Base-by-base conservation (phyloP, 1,284 basidiomycete genomes). In the Vanrija humicola region DNA sequence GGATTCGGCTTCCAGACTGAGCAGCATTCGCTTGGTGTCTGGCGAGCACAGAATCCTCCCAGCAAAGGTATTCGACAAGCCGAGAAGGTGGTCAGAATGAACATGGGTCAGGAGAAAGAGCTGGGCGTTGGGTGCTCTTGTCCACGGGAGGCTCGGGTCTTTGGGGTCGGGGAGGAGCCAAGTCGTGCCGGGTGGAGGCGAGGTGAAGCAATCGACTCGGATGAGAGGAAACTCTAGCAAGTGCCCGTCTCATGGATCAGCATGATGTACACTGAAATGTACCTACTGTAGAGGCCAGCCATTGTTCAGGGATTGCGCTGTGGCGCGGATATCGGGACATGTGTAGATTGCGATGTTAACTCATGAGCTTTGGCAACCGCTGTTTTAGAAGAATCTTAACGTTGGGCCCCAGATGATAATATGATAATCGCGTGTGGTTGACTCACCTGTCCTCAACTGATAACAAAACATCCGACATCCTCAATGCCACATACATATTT, bases 1-100 rank as follows among this genome's bases (percentile, higher is more conserved):
- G 15, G 74, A 74, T 57, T 84, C 86, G 0, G 84, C 80, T 66
- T 93, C 88, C 61, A 89, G 84, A 46, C 82, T 79, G 19, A 92
- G 74, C 1, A 93, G 77, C 86, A 92, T 90, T 52, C 86, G 81
- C 73, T 90, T 92, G 12, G 90, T 84, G 70, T 90, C 88, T 10
- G 77, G 73, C 0, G 89, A 89, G 72, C 90, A 93, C 48, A 89
- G 72, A 12, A 93, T 82, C 3, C 77, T 80, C 14, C 74, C 72
- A 0, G 67, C 70, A 48, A 72, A 74, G 6, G 58, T 28, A 25
- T 63, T 51, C 6, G 56, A 52, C 10, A 76, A 61, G 2, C 75
- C 75, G 4, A 57, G 23, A 2, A 74, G 60, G 68, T 92, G 90
- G 72, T 92, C 90, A 0, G 89, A 81, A 74, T 94, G 90, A 0